Evolutionary conservation across 2,329 filamentous ascomycete genomes (phyloP), one percentile per base, ranked within the genome.

Genomic region (Cladorrhinum sp.): DNA sequence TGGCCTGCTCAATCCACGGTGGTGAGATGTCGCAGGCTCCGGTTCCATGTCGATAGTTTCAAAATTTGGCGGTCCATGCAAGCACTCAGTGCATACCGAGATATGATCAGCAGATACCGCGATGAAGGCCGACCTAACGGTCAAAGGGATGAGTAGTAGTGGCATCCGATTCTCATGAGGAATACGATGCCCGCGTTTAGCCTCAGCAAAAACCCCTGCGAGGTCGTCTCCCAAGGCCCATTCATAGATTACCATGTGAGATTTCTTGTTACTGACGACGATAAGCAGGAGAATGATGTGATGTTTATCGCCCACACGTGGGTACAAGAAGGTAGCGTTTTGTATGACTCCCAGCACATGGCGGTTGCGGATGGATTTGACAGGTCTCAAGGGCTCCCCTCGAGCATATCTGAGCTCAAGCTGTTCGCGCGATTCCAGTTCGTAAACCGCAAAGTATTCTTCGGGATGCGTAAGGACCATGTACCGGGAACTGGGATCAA

Each of bases 291-390:
- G 80, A n/a, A 96, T 87, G 49, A 96, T 84, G 67, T 87, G 86
- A 58, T 87, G 80, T 9, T 85, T 81, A 62, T 93, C 87, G 57
- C 85, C 82, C 0, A 82, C 75, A 9, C 81, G 80, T 7, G 92
- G 90, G 62, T 89, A 86, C 2, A 99, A 80, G 65, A 98, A 99
- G 21, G 92, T 89, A 80, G 97, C 87, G 67, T 91, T 90, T 68
- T 94, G 81, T 59, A 98, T 91, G n/a, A 87, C 80, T 1, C 91
- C 92, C 7, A 86, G 82, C 7, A 92, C 78, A 9, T 73, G 65
- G 9, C 81, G 78, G 18, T 78, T 69, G 18, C 74, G 70, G 42
- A 68, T 72, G 0, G 72, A 73, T 62, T 80, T 80, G 60, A 96
- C 82, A 1, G 89, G 89, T 9, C 79, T 73, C 61, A 90, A 73